Conservation (phyloP, 805 yeast genomes). For the Zygosaccharomyces kombuchaensis region DNA sequence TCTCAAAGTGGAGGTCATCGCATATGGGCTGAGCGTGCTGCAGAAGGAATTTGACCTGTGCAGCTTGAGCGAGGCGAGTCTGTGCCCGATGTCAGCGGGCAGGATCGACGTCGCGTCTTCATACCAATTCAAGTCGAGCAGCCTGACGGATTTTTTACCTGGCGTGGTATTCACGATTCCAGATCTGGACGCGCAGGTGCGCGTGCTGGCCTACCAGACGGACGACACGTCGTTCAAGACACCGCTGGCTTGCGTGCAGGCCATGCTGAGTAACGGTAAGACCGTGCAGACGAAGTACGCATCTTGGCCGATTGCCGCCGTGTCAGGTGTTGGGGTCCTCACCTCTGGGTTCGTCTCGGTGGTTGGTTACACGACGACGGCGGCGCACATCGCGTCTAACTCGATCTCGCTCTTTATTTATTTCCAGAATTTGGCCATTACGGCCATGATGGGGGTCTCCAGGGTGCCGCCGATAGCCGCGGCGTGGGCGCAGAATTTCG, state of each 20-base stretch:
- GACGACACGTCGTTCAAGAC: slow-evolving; percentile 40
- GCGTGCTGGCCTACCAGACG: slow-evolving; percentile 57
- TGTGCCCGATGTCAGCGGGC: slow-evolving; percentile 87
- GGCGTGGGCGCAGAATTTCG: slow-evolving; percentile 96
- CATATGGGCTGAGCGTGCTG: slow-evolving; percentile 73
- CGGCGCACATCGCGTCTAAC: slow-evolving; percentile 96
- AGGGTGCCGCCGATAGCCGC: slow-evolving; percentile 94
- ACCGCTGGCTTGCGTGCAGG: slow-evolving; percentile 88
- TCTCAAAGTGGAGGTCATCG: slow-evolving; percentile 62
- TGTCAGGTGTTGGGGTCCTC: slow-evolving; percentile 81
- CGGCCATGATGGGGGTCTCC: slow-evolving; percentile 93
- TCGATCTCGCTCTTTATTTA: slow-evolving; percentile 88
- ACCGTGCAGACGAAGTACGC: slow-evolving; percentile 92
- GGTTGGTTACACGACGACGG: slow-evolving; percentile 84
- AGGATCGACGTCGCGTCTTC: slow-evolving; percentile 66
- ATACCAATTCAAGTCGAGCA: slow-evolving; percentile 37
- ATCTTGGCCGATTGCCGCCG: slow-evolving; percentile 93
- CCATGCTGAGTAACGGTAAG: slow-evolving; percentile 77
- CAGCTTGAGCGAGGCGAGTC: slow-evolving; percentile 46
- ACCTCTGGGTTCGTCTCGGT: slow-evolving; percentile 85
- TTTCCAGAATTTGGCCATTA: slow-evolving; percentile 88
- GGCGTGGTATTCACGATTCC: slow-evolving; percentile 86
- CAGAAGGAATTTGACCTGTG: slow-evolving; percentile 60
- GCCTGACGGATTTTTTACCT: slow-evolving; percentile 57
- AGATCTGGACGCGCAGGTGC: slow-evolving; percentile 87